Evolutionary conservation across 1,284 basidiomycete species (phyloP).

Genomic region (Malassezia furfur): DNA sequence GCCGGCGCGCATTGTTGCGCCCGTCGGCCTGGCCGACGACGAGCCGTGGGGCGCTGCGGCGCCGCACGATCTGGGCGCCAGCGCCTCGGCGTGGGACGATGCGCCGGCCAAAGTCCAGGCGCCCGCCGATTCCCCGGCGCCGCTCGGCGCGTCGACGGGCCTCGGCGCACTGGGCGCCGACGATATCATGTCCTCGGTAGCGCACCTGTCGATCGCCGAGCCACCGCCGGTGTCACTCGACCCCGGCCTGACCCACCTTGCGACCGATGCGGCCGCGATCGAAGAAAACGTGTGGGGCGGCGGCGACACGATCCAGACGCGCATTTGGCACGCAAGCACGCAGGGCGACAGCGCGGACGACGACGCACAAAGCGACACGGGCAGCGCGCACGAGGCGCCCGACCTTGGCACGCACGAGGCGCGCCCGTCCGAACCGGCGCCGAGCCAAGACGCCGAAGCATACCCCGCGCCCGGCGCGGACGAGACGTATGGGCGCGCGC

Average conservation of each 20-base stretch:
- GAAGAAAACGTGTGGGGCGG: slow-evolving; percentile 16
- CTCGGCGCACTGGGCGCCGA: too few species aligned
- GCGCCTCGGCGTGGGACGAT: not conserved
- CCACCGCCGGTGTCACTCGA: not conserved
- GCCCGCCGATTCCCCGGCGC: too few species aligned
- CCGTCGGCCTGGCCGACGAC: not conserved
- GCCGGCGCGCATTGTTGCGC: not conserved
- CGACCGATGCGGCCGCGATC: slow-evolving; percentile 7
- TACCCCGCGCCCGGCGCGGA: not conserved
- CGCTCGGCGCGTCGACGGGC: too few species aligned
- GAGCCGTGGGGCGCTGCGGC: not conserved
- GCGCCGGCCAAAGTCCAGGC: too few species aligned
- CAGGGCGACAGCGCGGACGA: not conserved
- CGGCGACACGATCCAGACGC: slow-evolving; percentile 9
- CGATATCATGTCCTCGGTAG: not conserved
- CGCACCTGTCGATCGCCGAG: not conserved
- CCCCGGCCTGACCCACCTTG: slow-evolving; percentile 1
- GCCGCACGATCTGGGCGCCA: not conserved
- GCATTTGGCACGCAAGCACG: not conserved
- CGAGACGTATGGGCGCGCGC: not conserved
- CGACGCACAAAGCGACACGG: not conserved
- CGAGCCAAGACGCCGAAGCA: not conserved
- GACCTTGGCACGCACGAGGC: not conserved
- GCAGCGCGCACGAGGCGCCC: not conserved
- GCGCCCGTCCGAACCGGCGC: too few species aligned